Evolutionary conservation across 495 filamentous ascomycete species (phyloP).

Genomic region (Aspergillus bridgeri): DNA sequence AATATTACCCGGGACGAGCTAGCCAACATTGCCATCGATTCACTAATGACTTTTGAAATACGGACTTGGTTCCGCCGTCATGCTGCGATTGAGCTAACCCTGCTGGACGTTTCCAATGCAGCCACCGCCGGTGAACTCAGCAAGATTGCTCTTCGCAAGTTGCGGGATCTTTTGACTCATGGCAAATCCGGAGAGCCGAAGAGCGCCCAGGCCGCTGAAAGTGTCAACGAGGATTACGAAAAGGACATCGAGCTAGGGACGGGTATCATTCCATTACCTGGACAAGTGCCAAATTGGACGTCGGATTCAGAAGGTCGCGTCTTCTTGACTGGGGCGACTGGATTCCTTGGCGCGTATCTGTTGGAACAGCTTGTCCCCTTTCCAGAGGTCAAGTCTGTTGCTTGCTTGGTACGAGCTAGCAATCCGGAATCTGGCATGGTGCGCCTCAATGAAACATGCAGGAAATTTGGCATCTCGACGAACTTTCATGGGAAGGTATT

Average conservation of each 20-base stretch:
- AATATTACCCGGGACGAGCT: constrained; percentile 24
- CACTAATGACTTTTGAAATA: constrained; percentile 42
- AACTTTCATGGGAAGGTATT: constrained; percentile 8
- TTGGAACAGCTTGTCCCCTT: constrained; percentile 1
- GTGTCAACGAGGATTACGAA: not conserved
- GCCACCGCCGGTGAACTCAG: constrained; percentile 17
- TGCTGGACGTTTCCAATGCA: constrained; percentile 28
- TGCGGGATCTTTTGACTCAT: constrained; percentile 13
- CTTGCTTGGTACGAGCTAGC: constrained; percentile 10
- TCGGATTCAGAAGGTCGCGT: constrained; percentile 7
- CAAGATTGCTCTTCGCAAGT: constrained; percentile 12
- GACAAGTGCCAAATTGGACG: constrained; percentile 1
- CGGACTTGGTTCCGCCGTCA: constrained; percentile 35
- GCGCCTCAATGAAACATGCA: not conserved
- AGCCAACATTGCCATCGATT: constrained; percentile 36
- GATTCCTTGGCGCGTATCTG: constrained; percentile 11
- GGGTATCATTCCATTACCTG: not conserved
- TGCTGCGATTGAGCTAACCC: constrained; percentile 25
- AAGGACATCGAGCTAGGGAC: constrained; percentile 6
- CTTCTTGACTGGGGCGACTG: constrained; percentile 16
- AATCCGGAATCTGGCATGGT: not conserved
- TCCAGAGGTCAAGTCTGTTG: constrained; percentile 10
- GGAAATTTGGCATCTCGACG: not conserved
- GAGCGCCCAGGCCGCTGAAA: not conserved
- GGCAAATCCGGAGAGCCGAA: not conserved